phyloP scores from a whole-genome alignment of 331 rosid genomes.

The Malus hybrid region DNA sequence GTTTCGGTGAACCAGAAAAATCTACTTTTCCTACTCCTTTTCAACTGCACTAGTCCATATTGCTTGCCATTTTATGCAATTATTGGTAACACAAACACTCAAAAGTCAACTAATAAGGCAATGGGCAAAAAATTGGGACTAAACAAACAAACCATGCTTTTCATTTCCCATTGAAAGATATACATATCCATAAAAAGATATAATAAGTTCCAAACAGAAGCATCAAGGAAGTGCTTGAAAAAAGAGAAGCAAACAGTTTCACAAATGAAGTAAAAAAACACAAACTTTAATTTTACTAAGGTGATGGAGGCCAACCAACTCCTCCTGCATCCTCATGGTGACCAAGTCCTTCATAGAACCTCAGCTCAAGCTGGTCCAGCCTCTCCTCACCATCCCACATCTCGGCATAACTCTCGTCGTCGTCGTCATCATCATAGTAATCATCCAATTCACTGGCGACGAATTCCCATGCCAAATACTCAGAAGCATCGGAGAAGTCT shows the following conservation, averaged over 20 bases:
- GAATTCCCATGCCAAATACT: conserved; percentile 72
- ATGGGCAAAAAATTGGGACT: background rate
- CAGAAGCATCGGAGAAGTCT: conserved; percentile 60
- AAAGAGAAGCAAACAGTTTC: conserved; percentile 24
- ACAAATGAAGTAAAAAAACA: conserved; percentile 13
- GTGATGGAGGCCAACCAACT: conserved; percentile 83
- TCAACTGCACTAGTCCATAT: background rate
- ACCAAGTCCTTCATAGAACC: conserved; percentile 71
- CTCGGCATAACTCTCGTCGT: conserved; percentile 49
- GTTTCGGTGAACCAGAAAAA: background rate
- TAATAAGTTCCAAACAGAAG: conserved; percentile 27
- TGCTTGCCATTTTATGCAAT: background rate
- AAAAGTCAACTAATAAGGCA: background rate
- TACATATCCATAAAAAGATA: conserved; percentile 23
- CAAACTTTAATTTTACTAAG: conserved; percentile 20
- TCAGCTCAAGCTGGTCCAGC: conserved; percentile 70
- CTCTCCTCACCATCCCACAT: conserved; percentile 69
- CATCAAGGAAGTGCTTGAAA: conserved; percentile 21
- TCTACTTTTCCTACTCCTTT: background rate
- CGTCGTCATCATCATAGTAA: conserved; percentile 42
- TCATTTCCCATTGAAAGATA: conserved; percentile 20
- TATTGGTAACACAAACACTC: background rate
- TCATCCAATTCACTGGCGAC: conserved; percentile 44
- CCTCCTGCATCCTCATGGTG: conserved; percentile 43
- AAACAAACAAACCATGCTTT: conserved; percentile 33